Percentiles rank a stretch among this genome's conserved stretches.
These are phyloP conservation scores for Rhododendron henanense DNA, from an alignment of 148 eudicot genomes.

Conservation along the genomic window DNA sequence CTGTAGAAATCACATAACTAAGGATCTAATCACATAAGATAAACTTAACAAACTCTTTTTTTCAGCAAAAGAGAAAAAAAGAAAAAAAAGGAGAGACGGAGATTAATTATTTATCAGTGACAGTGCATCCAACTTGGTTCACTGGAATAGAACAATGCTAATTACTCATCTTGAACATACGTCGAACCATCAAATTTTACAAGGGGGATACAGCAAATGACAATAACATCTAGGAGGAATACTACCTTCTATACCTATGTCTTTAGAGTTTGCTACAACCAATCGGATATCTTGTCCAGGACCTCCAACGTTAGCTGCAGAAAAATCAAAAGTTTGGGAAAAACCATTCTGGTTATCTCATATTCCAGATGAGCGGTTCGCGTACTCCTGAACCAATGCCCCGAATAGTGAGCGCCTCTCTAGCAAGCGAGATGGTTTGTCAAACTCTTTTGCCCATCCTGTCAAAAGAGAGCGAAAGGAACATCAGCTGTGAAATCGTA, in stretches of 20 bases:
- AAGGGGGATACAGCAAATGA: not conserved
- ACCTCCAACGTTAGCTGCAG: conserved; percentile 2
- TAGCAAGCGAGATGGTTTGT: conserved; percentile 64
- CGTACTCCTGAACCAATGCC: conserved; percentile 91
- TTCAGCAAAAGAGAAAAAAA: not conserved
- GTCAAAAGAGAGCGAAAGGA: conserved; percentile 8
- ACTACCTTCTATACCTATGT: not conserved
- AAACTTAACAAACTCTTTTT: not conserved
- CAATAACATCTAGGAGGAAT: not conserved
- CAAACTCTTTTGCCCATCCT: conserved; percentile 88
- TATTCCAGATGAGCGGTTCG: conserved; percentile 65
- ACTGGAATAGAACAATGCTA: not conserved
- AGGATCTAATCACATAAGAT: not conserved
- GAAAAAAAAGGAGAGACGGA: not conserved
- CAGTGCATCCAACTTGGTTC: not conserved
- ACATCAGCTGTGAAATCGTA: not conserved
- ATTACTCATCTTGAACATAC: not conserved
- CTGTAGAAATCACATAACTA: not conserved
- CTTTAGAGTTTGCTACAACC: not conserved
- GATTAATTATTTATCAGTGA: not conserved
- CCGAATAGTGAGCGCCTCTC: conserved; percentile 78
- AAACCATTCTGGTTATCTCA: conserved; percentile 17
- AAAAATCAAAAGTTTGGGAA: not conserved
- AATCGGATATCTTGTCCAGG: not conserved
- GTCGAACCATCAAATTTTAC: not conserved